Base-by-base conservation (phyloP, 441 rosid genomes). In the Melastoma candidum region DNA sequence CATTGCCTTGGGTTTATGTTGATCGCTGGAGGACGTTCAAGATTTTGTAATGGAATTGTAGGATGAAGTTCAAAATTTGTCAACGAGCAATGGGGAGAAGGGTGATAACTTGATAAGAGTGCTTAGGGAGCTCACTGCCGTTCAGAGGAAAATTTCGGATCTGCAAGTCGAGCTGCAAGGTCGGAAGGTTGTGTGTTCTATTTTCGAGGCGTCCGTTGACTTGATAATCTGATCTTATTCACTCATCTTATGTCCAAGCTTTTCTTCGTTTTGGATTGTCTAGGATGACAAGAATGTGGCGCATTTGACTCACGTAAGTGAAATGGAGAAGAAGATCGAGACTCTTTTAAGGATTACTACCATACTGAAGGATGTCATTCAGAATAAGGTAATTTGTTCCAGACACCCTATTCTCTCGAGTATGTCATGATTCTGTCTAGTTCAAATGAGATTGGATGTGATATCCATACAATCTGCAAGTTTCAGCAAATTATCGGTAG, bases 131-230 rank as follows among this genome's bases (percentile, higher is more conserved):
- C 70, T 93, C 47, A 88, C 88, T 14, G 51, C 77, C 63, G 93
- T 93, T 7, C 97, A 86, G 51, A 77, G 97, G 49, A 89, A 88
- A 73, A 93, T 86, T 51, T 87, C 95, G 14, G 97, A 93, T 63
- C 76, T 88, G 56, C 97, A 88, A 74, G 97, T 86, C 41, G 97
- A 93, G 69, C 90, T 93, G 66, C 97, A 93, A 77, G 98, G 98
- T 47, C 78, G 98, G 67, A 93, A 88, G 98, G 98, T 17, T 17
- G 22, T 88, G 29, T 44, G 27, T 51, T 13, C 46, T 60, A 3
- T 44, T 4, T 4, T 32, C 5, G 8, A 32, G 41, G 8, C 8
- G 41, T 52, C 11, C 1, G 12, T 49, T 49, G 2, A 2, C 46
- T 14, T 36, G 36, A 13, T 3, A 52, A 24, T 7, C 12, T 12